Conservation (phyloP, 495 filamentous ascomycete genomes). For the Clohesyomyces aquaticus region DNA sequence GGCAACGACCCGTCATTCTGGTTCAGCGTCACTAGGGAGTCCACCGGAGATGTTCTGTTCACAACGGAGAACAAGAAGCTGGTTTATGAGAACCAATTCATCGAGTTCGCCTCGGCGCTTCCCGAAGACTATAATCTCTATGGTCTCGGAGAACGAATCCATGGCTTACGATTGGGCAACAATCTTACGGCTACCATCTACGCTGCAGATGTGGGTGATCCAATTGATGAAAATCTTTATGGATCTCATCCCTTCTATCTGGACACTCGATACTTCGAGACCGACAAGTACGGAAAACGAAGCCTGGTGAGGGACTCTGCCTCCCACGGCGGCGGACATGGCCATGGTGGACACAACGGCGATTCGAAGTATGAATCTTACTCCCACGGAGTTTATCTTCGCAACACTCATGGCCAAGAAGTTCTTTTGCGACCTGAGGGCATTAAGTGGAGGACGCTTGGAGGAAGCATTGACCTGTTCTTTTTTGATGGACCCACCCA, state of each 20-base stretch:
- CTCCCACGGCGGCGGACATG: slow-evolving; percentile 33
- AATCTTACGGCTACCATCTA: slow-evolving; percentile 69
- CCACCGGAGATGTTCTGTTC: slow-evolving; percentile 62
- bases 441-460: slow-evolving; percentile 75
- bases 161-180: slow-evolving; percentile 61
- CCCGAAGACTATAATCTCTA: slow-evolving; percentile 67
- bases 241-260: slow-evolving; percentile 66
- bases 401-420: slow-evolving; percentile 77
- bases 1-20: slow-evolving; percentile 64
- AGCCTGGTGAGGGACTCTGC: slow-evolving; percentile 60
- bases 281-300: slow-evolving; percentile 54
- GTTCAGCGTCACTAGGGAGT: slow-evolving; percentile 60
- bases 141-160: slow-evolving; percentile 64
- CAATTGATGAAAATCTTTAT: slow-evolving; percentile 64
- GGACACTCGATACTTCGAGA: slow-evolving; percentile 67
- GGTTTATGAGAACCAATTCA: slow-evolving; percentile 68
- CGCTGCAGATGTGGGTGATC: slow-evolving; percentile 68
- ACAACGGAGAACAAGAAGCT: slow-evolving; percentile 59
- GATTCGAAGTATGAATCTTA: slow-evolving; percentile 61
- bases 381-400: slow-evolving; percentile 64
- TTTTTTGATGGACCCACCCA: slow-evolving; percentile 65
- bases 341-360: slow-evolving; percentile 30
- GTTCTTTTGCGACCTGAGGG: slow-evolving; percentile 65
- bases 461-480: slow-evolving; percentile 66
- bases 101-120: slow-evolving; percentile 62